Evolutionary conservation across 2,329 filamentous ascomycete genomes (phyloP).

Genomic region (Aspergillus sp.): DNA sequence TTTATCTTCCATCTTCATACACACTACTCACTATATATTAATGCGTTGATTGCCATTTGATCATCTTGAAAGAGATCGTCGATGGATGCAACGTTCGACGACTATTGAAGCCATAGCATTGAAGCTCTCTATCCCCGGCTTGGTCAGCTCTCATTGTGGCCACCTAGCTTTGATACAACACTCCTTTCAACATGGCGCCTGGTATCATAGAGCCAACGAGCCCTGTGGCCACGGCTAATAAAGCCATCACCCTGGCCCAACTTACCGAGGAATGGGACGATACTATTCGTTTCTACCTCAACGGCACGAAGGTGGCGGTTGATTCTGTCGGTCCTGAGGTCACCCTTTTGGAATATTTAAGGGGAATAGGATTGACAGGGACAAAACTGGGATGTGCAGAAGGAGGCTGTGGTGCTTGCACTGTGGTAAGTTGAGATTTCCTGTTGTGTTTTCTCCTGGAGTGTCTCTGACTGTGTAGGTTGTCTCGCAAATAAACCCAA

Average conservation of each 20-base stretch:
- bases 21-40: too few relatives aligned
- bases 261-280: constrained; percentile 79
- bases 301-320: constrained; percentile 82
- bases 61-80: too few relatives aligned
- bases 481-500: constrained; percentile 87
- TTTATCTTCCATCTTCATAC: too few relatives aligned
- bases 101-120: too few relatives aligned
- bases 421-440: constrained; percentile 54
- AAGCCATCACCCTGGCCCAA: constrained; percentile 47
- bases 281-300: constrained; percentile 86
- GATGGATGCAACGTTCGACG: too few relatives aligned
- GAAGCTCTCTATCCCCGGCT: too few relatives aligned
- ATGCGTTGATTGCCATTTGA: too few relatives aligned
- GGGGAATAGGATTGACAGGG: constrained; percentile 84
- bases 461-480: constrained; percentile 46
- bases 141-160: too few relatives aligned
- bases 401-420: constrained; percentile 94
- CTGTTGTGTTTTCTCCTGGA: not conserved
- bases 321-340: constrained; percentile 87
- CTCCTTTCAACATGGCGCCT: constrained; percentile 49
- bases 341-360: constrained; percentile 86
- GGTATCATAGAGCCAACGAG: constrained; percentile 46
- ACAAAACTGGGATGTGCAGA: constrained; percentile 94
- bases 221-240: constrained; percentile 41
- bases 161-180: not conserved